These are phyloP conservation scores for Sistotremastrum suecicum DNA, from an alignment of 768 basidiomycete genomes.

Conservation along the genomic window DNA sequence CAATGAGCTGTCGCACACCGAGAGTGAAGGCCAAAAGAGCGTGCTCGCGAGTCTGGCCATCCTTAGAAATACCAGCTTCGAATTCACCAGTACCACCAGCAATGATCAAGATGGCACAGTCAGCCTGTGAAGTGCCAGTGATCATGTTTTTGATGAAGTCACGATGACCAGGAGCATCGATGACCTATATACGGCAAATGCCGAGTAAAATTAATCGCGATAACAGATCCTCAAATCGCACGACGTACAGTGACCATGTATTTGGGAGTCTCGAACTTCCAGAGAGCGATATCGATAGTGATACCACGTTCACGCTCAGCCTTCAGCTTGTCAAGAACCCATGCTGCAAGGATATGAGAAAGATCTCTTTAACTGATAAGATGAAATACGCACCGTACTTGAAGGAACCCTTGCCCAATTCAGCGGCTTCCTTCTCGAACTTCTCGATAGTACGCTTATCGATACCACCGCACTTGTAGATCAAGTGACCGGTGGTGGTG, in stretches of 20 bases:
- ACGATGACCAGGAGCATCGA: slow-evolving; percentile 99
- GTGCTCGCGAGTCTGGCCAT: slow-evolving; percentile 99
- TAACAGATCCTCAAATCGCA: neutral
- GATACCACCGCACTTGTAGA: slow-evolving; percentile 99
- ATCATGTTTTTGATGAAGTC: slow-evolving; percentile 99
- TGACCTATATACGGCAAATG: slow-evolving; percentile 47
- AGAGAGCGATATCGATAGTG: slow-evolving; percentile 99
- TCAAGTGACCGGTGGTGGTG: slow-evolving; percentile 99
- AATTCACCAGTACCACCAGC: slow-evolving; percentile 99
- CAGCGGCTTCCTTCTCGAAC: slow-evolving; percentile 99
- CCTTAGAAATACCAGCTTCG: slow-evolving; percentile 99
- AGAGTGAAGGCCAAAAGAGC: slow-evolving; percentile 99
- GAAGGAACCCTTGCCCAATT: slow-evolving; percentile 99
- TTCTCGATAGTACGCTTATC: slow-evolving; percentile 99
- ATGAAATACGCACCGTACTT: slow-evolving; percentile 63
- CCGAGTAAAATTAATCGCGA: slow-evolving; percentile 6
- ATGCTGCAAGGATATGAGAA: slow-evolving; percentile 43
- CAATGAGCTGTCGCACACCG: slow-evolving; percentile 99
- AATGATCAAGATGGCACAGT: slow-evolving; percentile 99
- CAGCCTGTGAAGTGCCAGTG: slow-evolving; percentile 99
- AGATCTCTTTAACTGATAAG: slow-evolving; percentile 6
- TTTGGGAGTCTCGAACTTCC: slow-evolving; percentile 99
- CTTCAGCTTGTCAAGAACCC: slow-evolving; percentile 99
- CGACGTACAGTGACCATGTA: slow-evolving; percentile 76
- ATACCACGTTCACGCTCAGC: slow-evolving; percentile 99